These are phyloP conservation scores for Parathielavia appendiculata DNA, from an alignment of 495 filamentous ascomycete genomes.

Conservation along the genomic window DNA sequence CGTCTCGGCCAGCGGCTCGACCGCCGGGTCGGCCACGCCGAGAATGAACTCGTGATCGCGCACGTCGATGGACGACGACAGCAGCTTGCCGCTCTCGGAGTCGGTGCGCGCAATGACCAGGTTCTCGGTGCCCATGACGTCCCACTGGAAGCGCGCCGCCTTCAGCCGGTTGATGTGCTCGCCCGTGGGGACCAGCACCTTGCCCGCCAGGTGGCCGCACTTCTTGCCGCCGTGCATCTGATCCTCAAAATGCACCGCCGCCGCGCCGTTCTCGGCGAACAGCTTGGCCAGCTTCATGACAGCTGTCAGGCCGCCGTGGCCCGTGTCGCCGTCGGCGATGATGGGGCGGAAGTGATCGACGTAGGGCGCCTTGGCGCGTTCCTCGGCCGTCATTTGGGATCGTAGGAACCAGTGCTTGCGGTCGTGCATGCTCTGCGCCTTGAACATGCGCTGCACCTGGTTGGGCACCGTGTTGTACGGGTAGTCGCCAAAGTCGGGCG, in stretches of 20 bases:
- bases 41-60: constrained; percentile 96
- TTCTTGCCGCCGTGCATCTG: constrained; percentile 98
- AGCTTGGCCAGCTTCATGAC: constrained; percentile 96
- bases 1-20: constrained; percentile 76
- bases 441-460: constrained; percentile 91
- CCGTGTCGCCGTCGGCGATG: constrained; percentile 95
- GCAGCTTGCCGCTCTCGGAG: constrained; percentile 83
- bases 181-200: constrained; percentile 87
- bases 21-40: constrained; percentile 65
- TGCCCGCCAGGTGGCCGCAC: constrained; percentile 94
- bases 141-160: constrained; percentile 94
- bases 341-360: constrained; percentile 91
- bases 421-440: constrained; percentile 95
- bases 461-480: constrained; percentile 98
- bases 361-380: constrained; percentile 71
- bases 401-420: constrained; percentile 87
- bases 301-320: constrained; percentile 83
- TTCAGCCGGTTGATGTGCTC: constrained; percentile 95
- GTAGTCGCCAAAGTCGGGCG: constrained; percentile 95
- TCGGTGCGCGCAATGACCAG: constrained; percentile 92
- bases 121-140: constrained; percentile 93
- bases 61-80: constrained; percentile 85
- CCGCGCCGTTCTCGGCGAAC: constrained; percentile 97
- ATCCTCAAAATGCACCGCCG: constrained; percentile 95
- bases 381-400: constrained; percentile 64